phyloP scores from a whole-genome alignment of 768 basidiomycete genomes.

The Mrakia hoshinonis region DNA sequence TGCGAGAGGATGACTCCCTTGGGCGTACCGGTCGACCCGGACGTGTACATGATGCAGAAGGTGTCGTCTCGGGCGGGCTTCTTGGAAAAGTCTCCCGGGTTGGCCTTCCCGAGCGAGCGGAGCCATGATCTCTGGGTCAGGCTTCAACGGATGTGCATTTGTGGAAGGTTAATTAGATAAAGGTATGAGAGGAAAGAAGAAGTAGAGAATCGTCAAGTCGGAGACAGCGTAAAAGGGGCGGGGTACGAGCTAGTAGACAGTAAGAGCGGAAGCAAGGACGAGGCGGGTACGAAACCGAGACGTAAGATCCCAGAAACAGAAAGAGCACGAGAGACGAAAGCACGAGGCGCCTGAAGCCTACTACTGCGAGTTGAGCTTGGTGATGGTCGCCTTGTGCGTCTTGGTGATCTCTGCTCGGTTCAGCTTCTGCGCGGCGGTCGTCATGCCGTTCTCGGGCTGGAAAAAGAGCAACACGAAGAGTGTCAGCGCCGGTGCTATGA shows the following conservation, averaged over 20 bases:
- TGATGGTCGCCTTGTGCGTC: constrained; percentile 24
- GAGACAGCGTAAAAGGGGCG: no score
- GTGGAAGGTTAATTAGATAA: no score
- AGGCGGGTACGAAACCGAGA: no score
- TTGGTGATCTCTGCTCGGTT: constrained; percentile 16
- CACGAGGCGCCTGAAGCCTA: no score
- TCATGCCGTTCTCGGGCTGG: constrained; percentile 38
- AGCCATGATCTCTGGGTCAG: no score
- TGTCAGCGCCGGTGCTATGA: not conserved
- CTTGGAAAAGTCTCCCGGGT: constrained; percentile 48
- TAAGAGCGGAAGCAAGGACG: no score
- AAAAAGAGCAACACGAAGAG: not conserved
- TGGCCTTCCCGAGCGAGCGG: constrained; percentile 55
- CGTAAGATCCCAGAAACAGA: no score
- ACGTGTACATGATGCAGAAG: constrained; percentile 62
- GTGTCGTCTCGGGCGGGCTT: constrained; percentile 50
- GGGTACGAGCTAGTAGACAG: no score
- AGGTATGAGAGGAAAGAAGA: no score
- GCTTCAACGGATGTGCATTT: no score
- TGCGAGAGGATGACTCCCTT: constrained; percentile 92
- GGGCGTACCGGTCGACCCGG: constrained; percentile 65
- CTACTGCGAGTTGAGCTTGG: not conserved
- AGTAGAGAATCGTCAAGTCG: no score
- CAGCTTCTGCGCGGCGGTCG: constrained; percentile 39
- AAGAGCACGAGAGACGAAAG: no score